A percentile compares a stretch with the other conserved stretches of the same genome.
Evolutionary conservation across 148 eudicot genomes (phyloP).

Genomic region (Chenopodium suecicum): DNA sequence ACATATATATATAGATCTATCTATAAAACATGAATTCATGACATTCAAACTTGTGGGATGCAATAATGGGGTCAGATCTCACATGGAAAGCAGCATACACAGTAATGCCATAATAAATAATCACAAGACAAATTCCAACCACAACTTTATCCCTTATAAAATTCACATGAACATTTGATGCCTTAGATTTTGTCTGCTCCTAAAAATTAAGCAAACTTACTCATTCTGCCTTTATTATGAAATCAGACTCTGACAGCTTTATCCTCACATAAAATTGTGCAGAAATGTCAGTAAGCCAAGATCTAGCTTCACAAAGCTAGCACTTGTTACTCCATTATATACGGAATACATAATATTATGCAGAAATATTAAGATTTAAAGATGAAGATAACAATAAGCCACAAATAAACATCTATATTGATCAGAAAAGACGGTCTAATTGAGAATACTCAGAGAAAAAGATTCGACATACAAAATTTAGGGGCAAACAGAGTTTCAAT

Average conservation of each 20-base stretch:
- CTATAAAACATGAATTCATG: background rate
- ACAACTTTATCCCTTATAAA: constrained; percentile 1
- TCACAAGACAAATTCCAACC: constrained; percentile 11
- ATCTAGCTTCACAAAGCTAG: background rate
- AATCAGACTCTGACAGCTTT: constrained; percentile 1
- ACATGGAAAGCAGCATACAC: constrained; percentile 23
- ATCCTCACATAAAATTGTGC: background rate
- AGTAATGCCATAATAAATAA: constrained; percentile 20
- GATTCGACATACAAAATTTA: constrained; percentile 21
- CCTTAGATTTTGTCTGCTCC: constrained; percentile 19
- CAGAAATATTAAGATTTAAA: background rate
- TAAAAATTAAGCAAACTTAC: constrained; percentile 4
- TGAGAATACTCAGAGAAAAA: background rate
- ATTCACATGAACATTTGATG: constrained; percentile 18
- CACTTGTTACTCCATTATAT: background rate
- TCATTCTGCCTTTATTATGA: constrained; percentile 1
- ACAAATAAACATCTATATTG: constrained; percentile 11
- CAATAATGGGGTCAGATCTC: constrained; percentile 18
- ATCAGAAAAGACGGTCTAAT: constrained; percentile 3
- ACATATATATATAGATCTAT: too few relatives aligned
- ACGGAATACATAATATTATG: background rate
- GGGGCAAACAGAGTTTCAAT: constrained; percentile 4
- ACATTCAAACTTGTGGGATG: background rate
- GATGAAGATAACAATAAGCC: background rate
- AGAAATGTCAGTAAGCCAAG: constrained; percentile 1